A percentile compares a stretch with the other conserved stretches of the same genome.
These are phyloP conservation scores for Alternaria triticina DNA, from an alignment of 2,329 filamentous ascomycete species.

Conservation along the genomic window DNA sequence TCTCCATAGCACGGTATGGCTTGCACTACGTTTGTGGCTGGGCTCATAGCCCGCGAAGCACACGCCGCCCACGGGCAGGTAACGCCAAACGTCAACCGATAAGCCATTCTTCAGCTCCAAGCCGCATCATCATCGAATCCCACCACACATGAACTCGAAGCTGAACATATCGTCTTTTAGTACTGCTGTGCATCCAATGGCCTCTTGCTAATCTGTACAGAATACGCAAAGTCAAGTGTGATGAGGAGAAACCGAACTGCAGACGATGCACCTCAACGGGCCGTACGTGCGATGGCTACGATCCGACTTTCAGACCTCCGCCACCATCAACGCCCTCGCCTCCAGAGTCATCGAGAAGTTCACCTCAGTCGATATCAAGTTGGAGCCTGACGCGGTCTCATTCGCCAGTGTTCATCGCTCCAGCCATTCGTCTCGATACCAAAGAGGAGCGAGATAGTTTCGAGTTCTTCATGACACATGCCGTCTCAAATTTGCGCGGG, in stretches of 20 bases:
- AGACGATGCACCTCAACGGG: constrained; percentile 41
- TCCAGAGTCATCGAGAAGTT: background rate
- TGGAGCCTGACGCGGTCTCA: constrained; percentile 5
- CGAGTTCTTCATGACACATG: constrained; percentile 39
- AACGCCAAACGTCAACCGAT: background rate
- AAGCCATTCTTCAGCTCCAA: background rate
- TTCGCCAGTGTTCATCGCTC: constrained; percentile 17
- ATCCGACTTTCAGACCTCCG: constrained; percentile 10
- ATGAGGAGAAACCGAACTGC: constrained; percentile 41
- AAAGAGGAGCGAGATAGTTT: constrained; percentile 35
- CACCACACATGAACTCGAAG: background rate
- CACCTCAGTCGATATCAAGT: background rate
- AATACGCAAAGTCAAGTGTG: constrained; percentile 44
- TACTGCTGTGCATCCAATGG: background rate
- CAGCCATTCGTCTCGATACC: constrained; percentile 26
- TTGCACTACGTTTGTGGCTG: background rate
- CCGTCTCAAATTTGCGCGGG: constrained; percentile 31
- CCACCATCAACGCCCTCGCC: constrained; percentile 3
- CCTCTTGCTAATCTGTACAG: constrained; percentile 19
- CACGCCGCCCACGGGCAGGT: background rate
- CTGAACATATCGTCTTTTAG: background rate
- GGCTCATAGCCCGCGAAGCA: background rate
- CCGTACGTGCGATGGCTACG: constrained; percentile 43
- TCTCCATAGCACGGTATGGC: background rate
- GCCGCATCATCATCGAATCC: background rate